Evolutionary conservation across 352 stramenopile genomes (phyloP).

Genomic region (Pythium brachiatum): DNA sequence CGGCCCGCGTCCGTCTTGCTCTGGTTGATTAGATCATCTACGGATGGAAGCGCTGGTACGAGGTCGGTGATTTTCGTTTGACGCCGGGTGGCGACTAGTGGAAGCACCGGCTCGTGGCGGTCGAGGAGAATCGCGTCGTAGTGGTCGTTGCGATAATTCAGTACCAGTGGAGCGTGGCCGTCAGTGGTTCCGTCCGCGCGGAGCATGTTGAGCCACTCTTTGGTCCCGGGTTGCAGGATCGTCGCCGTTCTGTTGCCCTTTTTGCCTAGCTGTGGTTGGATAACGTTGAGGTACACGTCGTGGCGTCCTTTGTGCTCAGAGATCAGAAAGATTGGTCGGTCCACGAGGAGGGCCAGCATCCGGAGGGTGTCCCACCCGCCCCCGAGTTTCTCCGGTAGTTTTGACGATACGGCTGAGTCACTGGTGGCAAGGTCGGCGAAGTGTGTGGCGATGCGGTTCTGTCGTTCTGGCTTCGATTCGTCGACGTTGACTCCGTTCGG

Average conservation of each 20-base stretch:
- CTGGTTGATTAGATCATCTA: not conserved
- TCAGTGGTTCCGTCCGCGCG: not conserved
- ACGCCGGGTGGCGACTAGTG: too few relatives aligned
- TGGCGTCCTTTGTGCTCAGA: not conserved
- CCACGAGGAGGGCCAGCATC: not conserved
- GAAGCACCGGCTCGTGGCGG: not conserved
- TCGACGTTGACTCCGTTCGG: not conserved
- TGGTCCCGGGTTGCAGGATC: not conserved
- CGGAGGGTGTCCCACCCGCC: slow-evolving; percentile 6
- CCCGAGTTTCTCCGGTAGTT: not conserved
- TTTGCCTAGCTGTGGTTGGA: not conserved
- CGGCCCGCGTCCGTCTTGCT: too few relatives aligned
- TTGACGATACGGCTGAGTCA: not conserved
- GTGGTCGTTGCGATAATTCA: not conserved
- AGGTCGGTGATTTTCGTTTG: not conserved
- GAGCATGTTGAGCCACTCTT: not conserved
- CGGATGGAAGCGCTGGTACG: not conserved
- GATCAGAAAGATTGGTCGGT: slow-evolving; percentile 5
- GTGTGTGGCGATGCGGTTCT: not conserved
- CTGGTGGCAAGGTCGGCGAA: slow-evolving; percentile 10
- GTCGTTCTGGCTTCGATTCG: not conserved
- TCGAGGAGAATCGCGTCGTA: slow-evolving; percentile 11
- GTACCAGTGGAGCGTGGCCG: not conserved
- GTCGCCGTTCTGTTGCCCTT: not conserved
- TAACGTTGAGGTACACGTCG: slow-evolving; percentile 2